These are phyloP conservation scores for Tribonema minus DNA, from an alignment of 108 stramenopile species.

Conservation along the genomic window DNA sequence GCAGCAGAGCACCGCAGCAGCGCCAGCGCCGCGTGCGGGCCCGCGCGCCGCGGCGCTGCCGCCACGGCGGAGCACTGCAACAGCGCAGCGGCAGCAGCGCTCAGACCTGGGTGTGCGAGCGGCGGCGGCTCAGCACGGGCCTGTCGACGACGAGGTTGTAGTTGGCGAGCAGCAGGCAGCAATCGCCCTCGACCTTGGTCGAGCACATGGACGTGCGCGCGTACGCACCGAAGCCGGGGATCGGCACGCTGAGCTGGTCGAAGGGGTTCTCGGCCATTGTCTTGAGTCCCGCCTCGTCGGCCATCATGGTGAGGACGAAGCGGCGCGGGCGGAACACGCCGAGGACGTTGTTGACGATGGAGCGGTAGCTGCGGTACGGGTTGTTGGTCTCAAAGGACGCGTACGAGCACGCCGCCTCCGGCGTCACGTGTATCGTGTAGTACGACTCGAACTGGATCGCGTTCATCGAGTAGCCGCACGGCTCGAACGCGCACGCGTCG, in stretches of 20 bases:
- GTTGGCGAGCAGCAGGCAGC: no score
- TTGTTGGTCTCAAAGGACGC: conserved; percentile 98
- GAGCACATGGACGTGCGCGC: background rate
- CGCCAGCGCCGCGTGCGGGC: no score
- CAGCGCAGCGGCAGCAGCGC: no score
- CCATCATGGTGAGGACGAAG: conserved; percentile 97
- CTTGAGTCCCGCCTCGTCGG: conserved; percentile 86
- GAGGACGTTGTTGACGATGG: conserved; percentile 89
- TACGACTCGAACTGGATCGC: conserved; percentile 92
- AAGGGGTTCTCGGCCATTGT: conserved; percentile 68
- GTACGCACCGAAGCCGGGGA: background rate
- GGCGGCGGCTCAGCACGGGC: no score
- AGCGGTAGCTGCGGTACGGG: conserved; percentile 68
- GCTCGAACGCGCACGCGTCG: conserved; percentile 84
- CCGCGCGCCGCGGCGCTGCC: no score
- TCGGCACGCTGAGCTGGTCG: background rate
- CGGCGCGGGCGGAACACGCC: conserved; percentile 88
- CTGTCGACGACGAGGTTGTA: no score
- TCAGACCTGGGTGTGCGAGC: no score
- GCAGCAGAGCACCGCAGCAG: no score
- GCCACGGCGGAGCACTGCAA: no score
- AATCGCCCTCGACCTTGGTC: no score
- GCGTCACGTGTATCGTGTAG: conserved; percentile 98
- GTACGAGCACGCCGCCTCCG: conserved; percentile 89
- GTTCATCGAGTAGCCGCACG: conserved; percentile 95